Evolutionary conservation across 495 filamentous ascomycete species (phyloP), one percentile per base, ranked within the genome.

Genomic region (Emericellopsis terricola): DNA sequence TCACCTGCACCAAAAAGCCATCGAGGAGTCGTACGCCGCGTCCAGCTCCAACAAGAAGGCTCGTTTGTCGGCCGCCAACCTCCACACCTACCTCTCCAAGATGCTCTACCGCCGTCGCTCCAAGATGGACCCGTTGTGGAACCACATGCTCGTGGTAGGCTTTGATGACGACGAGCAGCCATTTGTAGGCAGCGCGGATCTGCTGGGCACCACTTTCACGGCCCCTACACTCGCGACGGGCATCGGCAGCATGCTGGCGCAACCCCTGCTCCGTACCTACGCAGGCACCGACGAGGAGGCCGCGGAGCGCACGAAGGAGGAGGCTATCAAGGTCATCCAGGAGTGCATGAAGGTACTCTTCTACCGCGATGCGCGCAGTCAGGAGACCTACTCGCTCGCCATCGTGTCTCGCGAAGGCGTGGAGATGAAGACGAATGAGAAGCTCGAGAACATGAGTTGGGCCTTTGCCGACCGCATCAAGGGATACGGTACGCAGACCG

Each of bases 291-390:
- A 94, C 55, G 75, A 52, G 33, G 62, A 77, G 20, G 74, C 79
- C 16, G 66, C 68, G 39, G 54, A 64, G 29, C 59, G 94, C 37
- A 78, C 62, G 29, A 69, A 70, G 46, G 87, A 96, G 46, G 50
- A 78, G 53, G 89, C 89, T 28, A 64, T 94, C 31, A 63, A 71
- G 17, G 68, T 81, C 10, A 59, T 96, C 38, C 76, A 76, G 60
- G 79, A 93, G 56, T 91, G 82, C 53, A 83, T 97, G 79, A 96
- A 96, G 68, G 86, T 96, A 38, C 66, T 97, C 37, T 97, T 84
- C 64, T 97, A 97, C 63, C 69, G 89, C 41, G 89, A 97, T 62
- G 89, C 89, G 6, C 73, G 89, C 48, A 89, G 81, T 63, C 54
- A 85, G 52, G 83, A 94, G 56, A 66, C 74, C 51, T 97, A 94